phyloP scores from a whole-genome alignment of 1,284 basidiomycete species.

The Rhodotorula sp. region DNA sequence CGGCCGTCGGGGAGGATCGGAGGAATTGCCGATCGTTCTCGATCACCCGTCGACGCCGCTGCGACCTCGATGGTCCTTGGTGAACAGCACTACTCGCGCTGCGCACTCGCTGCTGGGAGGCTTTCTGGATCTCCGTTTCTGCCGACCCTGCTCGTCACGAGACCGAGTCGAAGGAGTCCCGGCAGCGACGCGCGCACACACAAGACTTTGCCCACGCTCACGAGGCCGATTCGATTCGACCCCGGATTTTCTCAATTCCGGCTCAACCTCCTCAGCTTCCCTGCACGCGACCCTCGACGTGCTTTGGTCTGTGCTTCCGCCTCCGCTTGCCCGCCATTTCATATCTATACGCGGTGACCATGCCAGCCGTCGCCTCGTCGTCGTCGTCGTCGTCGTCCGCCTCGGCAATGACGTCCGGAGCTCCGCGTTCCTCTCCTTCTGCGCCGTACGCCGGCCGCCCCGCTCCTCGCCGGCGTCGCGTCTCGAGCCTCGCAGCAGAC shows the following conservation, averaged over 20 bases:
- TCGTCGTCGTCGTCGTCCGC: background rate
- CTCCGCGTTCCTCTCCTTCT: too few species aligned
- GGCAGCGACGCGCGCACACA: background rate
- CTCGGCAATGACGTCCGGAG: background rate
- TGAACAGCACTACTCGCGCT: too few species aligned
- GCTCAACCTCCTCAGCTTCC: background rate
- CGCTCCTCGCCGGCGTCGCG: background rate
- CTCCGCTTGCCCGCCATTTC: background rate
- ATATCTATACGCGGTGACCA: background rate
- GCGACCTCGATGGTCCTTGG: too few species aligned
- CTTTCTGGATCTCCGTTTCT: too few species aligned
- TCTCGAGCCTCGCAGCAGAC: slow-evolving; percentile 8
- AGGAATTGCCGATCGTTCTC: too few species aligned
- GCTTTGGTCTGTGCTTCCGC: background rate
- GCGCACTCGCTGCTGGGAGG: too few species aligned
- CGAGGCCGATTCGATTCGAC: background rate
- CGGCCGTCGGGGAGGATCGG: too few species aligned
- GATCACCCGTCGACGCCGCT: too few species aligned
- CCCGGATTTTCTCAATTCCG: background rate
- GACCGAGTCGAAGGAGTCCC: background rate
- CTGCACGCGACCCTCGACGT: background rate
- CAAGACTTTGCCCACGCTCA: background rate
- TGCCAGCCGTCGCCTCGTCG: background rate
- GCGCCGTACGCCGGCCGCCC: too few species aligned
- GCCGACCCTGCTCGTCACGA: background rate